Conservation (phyloP, 768 basidiomycete species). For the Mycena vulgaris region DNA sequence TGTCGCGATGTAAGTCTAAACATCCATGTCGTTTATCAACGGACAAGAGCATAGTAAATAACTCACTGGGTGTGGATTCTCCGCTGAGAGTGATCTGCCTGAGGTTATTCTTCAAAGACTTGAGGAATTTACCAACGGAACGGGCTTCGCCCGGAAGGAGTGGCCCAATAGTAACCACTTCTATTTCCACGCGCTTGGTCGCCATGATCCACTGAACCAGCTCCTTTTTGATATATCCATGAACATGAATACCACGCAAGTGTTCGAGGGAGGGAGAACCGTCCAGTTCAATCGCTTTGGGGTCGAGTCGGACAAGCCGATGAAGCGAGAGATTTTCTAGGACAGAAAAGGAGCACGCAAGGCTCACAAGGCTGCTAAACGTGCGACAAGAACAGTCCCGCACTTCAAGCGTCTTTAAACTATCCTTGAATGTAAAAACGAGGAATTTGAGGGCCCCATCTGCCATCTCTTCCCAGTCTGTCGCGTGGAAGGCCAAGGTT, state of each 20-base stretch:
- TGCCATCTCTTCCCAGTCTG: conserved; percentile 25
- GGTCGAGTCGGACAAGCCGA: conserved; percentile 4
- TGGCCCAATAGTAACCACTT: conserved; percentile 23
- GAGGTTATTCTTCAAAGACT: conserved; percentile 21
- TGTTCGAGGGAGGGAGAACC: neutral
- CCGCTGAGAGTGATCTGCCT: conserved; percentile 27
- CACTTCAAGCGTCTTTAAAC: conserved; percentile 27
- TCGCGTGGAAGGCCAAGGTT: conserved; percentile 14
- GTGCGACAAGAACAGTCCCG: conserved; percentile 17
- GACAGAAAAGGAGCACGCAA: conserved; percentile 13
- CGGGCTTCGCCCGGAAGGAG: conserved; percentile 24
- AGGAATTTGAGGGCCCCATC: conserved; percentile 25
- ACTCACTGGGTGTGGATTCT: conserved; percentile 25
- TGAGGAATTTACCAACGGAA: conserved; percentile 17
- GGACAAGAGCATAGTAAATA: neutral
- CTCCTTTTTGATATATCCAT: conserved; percentile 27
- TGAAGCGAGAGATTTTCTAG: conserved; percentile 26
- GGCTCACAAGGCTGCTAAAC: conserved; percentile 18
- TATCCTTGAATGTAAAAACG: conserved; percentile 23
- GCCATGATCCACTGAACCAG: conserved; percentile 16
- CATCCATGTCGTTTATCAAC: neutral
- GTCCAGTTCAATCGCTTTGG: neutral
- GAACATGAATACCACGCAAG: conserved; percentile 19
- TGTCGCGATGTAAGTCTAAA: conserved; percentile 24
- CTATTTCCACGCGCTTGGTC: conserved; percentile 4